These are phyloP conservation scores for Beauveria bassiana DNA, from an alignment of 2,329 filamentous ascomycete genomes.

Conservation along the genomic window DNA sequence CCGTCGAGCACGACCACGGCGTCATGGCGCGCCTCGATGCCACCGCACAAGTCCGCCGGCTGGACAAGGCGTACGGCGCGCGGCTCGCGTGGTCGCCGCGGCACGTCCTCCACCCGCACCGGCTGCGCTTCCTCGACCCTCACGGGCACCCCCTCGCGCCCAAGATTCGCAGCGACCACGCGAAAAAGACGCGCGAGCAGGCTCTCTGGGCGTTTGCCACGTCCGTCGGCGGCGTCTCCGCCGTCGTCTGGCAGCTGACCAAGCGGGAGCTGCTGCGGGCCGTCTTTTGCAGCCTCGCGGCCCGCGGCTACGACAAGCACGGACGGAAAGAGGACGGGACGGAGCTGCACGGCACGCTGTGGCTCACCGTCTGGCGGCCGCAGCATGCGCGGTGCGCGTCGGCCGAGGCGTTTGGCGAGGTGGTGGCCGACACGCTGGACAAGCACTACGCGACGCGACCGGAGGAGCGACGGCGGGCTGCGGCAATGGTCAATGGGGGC, in stretches of 20 bases:
- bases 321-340: slow-evolving; percentile 6
- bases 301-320: slow-evolving; percentile 18
- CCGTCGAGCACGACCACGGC: slow-evolving; percentile 12
- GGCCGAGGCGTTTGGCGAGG: slow-evolving; percentile 16
- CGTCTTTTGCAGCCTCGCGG: slow-evolving; percentile 21
- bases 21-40: not conserved
- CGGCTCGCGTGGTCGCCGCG: slow-evolving; percentile 19
- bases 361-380: slow-evolving; percentile 17
- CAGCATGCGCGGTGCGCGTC: slow-evolving; percentile 13
- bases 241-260: slow-evolving; percentile 21
- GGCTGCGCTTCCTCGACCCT: slow-evolving; percentile 25
- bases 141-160: slow-evolving; percentile 25
- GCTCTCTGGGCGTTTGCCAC: slow-evolving; percentile 27
- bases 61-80: slow-evolving; percentile 17
- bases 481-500: too few relatives aligned
- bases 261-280: slow-evolving; percentile 20
- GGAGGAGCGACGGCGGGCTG: not conserved
- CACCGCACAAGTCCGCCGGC: slow-evolving; percentile 6
- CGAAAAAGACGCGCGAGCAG: slow-evolving; percentile 18
- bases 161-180: slow-evolving; percentile 20
- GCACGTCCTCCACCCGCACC: slow-evolving; percentile 26
- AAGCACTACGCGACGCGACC: not conserved
- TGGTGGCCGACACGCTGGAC: slow-evolving; percentile 10
- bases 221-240: not conserved
- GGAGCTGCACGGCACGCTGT: slow-evolving; percentile 20